Evolutionary conservation across 73 alveolate species (phyloP).

Genomic region (Paramecium pentaurelia): DNA sequence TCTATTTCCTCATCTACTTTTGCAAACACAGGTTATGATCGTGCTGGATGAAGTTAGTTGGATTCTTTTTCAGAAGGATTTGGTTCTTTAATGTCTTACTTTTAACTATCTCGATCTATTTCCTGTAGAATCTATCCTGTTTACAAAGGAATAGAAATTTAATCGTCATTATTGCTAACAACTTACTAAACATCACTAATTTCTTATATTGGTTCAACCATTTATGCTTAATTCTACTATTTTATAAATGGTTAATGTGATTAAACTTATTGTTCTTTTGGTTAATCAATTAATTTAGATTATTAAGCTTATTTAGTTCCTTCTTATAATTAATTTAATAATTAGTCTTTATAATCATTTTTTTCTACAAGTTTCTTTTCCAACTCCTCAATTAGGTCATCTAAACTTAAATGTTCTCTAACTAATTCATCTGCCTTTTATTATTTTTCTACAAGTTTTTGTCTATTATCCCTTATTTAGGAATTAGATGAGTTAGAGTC

Average conservation of each 20-base stretch:
- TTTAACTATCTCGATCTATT: not conserved
- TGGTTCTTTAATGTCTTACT: not conserved
- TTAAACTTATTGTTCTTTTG: not conserved
- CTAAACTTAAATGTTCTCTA: not conserved
- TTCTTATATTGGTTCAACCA: not conserved
- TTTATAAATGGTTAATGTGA: not conserved
- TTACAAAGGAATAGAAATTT: not conserved
- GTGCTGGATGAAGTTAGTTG: not conserved
- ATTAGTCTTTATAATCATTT: not conserved
- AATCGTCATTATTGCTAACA: not conserved
- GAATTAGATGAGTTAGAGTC: not conserved
- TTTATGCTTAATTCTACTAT: not conserved
- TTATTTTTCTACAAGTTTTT: not conserved
- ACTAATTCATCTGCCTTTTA: not conserved
- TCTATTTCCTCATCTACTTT: not conserved
- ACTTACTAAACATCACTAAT: not conserved
- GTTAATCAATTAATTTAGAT: not conserved
- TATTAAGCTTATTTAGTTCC: not conserved
- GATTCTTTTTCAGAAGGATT: not conserved
- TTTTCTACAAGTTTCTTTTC: not conserved
- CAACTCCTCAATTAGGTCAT: not conserved
- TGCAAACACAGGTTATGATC: not conserved
- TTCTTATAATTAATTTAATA: not conserved
- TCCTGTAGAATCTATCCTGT: not conserved
- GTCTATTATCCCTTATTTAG: not conserved